Base-by-base conservation (phyloP, 2,329 filamentous ascomycete genomes). In the Colletotrichum tanaceti region DNA sequence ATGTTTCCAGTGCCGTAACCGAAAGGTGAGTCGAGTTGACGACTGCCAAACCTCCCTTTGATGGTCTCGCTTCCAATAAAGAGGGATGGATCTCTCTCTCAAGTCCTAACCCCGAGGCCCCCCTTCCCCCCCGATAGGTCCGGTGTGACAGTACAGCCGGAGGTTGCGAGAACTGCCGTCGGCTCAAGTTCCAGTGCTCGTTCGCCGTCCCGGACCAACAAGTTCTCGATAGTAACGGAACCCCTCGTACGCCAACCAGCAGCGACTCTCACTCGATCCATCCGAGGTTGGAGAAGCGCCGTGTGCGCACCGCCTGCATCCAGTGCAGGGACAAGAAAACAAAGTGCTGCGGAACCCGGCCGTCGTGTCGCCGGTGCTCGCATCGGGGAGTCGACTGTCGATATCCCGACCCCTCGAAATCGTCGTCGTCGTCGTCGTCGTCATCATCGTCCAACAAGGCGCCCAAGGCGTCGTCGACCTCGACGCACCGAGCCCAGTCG, bases 1-100 rank as follows among this genome's bases (percentile, higher is more conserved):
- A 50, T 68, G 63, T 39, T 67, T 67, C 38, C 67, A 67, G 32
- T 70, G 63, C 53, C 67, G 67, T 20, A 70, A 70, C 67, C 63
- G 67, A 52, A 66, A 70, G 63, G 63, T 67, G 18, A 46, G 63
- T 55, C 24, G 20, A n/a, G 63, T 55, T 35, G 20, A n/a, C 20
- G 13, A 20, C 39, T 41, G 32, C 47, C n/a, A n/a, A n/a, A 4
- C 24, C 14, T 18, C 24, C 57, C 24, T n/a, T n/a, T n/a, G 32
- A 14, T 35, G 39, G 46, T 55, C 43, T 28, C 54, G 54, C 35
- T 57, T 55, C 50, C 38, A 44, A 55, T 55, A 24, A 57, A 16
- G 52, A 35, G 32, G 32, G 0, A 20, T 28, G n/a, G n/a, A n/a
- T n/a, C n/a, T n/a, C n/a, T n/a, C n/a, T n/a, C n/a, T n/a, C n/a